Conservation (phyloP, 139 green algal species). For the Spirogloea muscicola region DNA sequence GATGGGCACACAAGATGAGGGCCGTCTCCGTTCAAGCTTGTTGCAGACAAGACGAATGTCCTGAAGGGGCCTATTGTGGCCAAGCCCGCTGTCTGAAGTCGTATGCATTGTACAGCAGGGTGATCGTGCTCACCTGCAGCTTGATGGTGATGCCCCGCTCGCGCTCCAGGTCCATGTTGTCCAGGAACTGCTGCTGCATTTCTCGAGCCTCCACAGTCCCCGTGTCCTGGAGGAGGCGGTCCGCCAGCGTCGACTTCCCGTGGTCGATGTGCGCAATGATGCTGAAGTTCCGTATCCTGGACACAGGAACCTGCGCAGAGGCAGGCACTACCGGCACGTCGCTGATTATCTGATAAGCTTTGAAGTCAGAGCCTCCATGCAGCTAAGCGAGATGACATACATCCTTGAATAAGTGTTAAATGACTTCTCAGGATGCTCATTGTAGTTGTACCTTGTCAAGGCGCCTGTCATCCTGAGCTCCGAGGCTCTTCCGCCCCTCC, state of each 20-base stretch:
- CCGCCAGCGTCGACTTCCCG: slow-evolving; percentile 73
- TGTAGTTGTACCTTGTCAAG: neutral
- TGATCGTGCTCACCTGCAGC: slow-evolving; percentile 76
- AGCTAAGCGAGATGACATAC: no score
- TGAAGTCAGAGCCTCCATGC: no score
- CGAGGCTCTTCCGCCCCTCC: no score
- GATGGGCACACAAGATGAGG: no score
- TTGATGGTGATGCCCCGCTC: slow-evolving; percentile 90
- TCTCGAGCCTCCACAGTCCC: slow-evolving; percentile 48
- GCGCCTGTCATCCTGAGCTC: no score
- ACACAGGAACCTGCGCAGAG: slow-evolving; percentile 49
- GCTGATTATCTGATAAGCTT: no score
- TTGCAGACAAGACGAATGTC: no score
- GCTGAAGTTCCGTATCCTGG: slow-evolving; percentile 70
- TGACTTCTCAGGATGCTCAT: neutral
- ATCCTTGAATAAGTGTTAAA: neutral
- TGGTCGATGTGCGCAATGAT: slow-evolving; percentile 84
- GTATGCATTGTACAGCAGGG: no score
- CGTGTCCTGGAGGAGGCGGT: slow-evolving; percentile 73
- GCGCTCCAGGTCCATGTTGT: slow-evolving; percentile 80
- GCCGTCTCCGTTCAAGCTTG: no score
- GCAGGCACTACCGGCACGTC: no score
- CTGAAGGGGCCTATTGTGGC: no score
- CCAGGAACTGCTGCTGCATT: slow-evolving; percentile 86
- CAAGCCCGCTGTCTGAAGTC: no score